Base-by-base conservation (phyloP, 2,329 filamentous ascomycete genomes). In the Aureobasidium subglaciale region DNA sequence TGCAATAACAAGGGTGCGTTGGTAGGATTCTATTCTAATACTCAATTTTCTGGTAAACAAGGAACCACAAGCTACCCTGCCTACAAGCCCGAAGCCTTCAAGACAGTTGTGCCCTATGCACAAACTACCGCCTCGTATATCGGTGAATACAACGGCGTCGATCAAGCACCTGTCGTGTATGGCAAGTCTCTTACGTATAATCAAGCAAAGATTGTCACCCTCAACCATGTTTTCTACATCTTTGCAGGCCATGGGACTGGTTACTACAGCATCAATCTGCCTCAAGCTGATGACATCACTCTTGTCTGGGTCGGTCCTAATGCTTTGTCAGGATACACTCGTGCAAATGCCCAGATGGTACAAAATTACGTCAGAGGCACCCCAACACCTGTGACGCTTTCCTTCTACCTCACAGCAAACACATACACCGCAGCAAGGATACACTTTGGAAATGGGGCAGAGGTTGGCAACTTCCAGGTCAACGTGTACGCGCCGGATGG, bases 221-320 rank as follows among this genome's bases (percentile, higher is more conserved):
- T 59, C 27, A 41, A 56, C 15, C 48, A 59, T 29, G 49, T 49
- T 24, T 59, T 59, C 32, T 59, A 57, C 48, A 5, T 59, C 34
- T 59, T 57, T 15, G 58, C 58, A 3, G 48, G 46, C 16, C 40
- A 48, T 13, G 49, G 55, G 15, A 59, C 62, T 10, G 63, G 64
- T 16, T 58, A 57, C 43, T 67, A 66, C 48, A 61, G 57, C 11
- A 63, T 65, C 58, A 60, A 46, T 20, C 32, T 63, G 8, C 57
- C 56, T 2, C 43, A 53, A 10, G 56, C 59, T n/a, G 64, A 66
- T 24, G 63, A 66, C 25, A 60, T 64, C 20, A 58, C 59, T 1
- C 45, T 65, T 2, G 35, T 65, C 16, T 66, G 63, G 64, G 22
- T 66, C 9, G 63, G 63, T 6, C 13, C 57, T 16, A 59, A 58